These are phyloP conservation scores for Syncephalastrum racemosum DNA, from an alignment of 371 early-diverging fungal genomes.

Conservation along the genomic window DNA sequence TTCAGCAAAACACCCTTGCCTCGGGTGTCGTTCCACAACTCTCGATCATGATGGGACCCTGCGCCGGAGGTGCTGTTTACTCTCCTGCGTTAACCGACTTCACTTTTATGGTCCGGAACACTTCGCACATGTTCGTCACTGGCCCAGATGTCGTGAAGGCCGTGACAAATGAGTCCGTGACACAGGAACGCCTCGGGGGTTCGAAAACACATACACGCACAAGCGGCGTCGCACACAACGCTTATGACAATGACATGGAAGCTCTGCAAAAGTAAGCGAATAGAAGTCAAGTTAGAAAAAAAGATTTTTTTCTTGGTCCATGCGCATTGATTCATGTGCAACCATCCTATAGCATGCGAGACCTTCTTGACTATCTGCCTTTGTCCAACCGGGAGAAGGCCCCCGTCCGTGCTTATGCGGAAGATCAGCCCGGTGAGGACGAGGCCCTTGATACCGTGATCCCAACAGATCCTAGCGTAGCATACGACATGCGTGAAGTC, in stretches of 20 bases:
- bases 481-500: constrained; percentile 96
- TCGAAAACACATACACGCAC: constrained; percentile 88
- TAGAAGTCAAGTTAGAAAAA: too few relatives aligned
- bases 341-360: constrained; percentile 56
- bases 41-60: constrained; percentile 97
- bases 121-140: constrained; percentile 97
- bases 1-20: constrained; percentile 90
- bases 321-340: not conserved
- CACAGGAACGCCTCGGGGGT: constrained; percentile 97
- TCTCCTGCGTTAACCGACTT: constrained; percentile 97
- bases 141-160: constrained; percentile 97
- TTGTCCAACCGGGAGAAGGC: constrained; percentile 75
- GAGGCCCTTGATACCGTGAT: constrained; percentile 84
- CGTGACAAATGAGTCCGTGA: constrained; percentile 92
- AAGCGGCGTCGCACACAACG: constrained; percentile 89
- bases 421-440: constrained; percentile 75
- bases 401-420: constrained; percentile 71
- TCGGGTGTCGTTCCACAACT: constrained; percentile 96
- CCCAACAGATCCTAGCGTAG: constrained; percentile 86
- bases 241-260: constrained; percentile 93
- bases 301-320: not conserved
- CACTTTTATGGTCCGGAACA: constrained; percentile 94
- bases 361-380: constrained; percentile 89
- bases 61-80: constrained; percentile 97
- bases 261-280: constrained; percentile 69